Base-by-base conservation (phyloP, 306 rosid genomes). In the Malus sylvestris region DNA sequence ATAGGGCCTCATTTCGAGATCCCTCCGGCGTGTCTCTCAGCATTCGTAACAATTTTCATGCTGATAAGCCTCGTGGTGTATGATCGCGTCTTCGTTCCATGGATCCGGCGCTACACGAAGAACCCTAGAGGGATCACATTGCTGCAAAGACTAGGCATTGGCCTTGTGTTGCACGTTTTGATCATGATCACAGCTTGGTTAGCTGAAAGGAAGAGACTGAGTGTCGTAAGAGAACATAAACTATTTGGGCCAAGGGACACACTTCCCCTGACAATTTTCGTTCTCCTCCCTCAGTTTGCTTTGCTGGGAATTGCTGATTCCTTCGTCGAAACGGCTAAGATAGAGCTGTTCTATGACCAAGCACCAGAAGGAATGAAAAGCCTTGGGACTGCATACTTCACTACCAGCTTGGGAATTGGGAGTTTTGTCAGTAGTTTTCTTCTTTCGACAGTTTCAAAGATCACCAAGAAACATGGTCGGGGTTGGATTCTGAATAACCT, bases 91-190 rank as follows among this genome's bases (percentile, higher is more conserved):
- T 81, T 90, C 49, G 89, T 94, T 71, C 94, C 96, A 1, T 3
- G 30, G 1, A 78, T 83, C 18, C 81, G 84, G 0, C 81, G 13
- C 64, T 91, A 85, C 83, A 91, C 96, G 1, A 86, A 80, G 32
- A 94, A 91, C 80, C 96, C 97, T 3, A 81, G 94, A 77, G 98
- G 98, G 45, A 89, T 94, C 82, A 83, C 98, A 67, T n/a, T 91
- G 82, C 88, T 90, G 13, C 94, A 91, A 62, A 89, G 98, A 83
- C 78, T 93, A 32, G 91, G 94, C 38, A 80, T 80, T 67, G 94
- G 98, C 55, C 88, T 94, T 23, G 85, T 83, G 32, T 7, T 94
- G 20, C 88, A 91, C 32, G 29, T 74, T 69, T 45, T 79, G 10
- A 62, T 89, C 80, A 80, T 85, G 92, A 51, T 85, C 70, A 71